phyloP scores from a whole-genome alignment of 768 basidiomycete species.

The Mycena metata region DNA sequence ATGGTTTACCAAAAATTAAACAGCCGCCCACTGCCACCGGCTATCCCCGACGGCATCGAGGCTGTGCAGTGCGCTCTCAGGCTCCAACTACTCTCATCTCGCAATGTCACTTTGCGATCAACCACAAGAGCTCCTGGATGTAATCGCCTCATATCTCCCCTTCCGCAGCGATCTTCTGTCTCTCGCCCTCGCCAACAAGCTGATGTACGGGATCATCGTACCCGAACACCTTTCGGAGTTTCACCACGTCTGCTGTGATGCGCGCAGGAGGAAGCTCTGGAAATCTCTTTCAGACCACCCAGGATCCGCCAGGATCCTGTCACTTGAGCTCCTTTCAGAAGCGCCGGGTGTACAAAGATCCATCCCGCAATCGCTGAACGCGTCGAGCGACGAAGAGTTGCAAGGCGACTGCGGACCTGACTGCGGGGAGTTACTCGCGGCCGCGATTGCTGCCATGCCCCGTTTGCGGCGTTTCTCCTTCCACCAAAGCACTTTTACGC shows the following conservation, averaged over 20 bases:
- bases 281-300: not conserved
- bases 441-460: not conserved
- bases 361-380: not conserved
- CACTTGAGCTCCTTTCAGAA: not conserved
- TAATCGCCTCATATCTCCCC: not conserved
- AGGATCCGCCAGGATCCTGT: not conserved
- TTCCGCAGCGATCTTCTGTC: not conserved
- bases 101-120: not conserved
- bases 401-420: not conserved
- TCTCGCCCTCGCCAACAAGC: not conserved
- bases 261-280: not conserved
- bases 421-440: not conserved
- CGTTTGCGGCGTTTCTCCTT: not conserved
- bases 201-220: slow-evolving; percentile 1
- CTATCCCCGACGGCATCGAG: no score
- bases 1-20: no score
- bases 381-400: not conserved
- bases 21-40: no score
- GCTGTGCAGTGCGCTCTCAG: no score
- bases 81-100: no score
- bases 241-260: slow-evolving; percentile 10
- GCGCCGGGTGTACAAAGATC: not conserved
- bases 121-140: slow-evolving; percentile 7
- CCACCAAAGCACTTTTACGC: not conserved
- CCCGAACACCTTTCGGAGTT: slow-evolving; percentile 3